Percentiles rank a stretch among this genome's conserved stretches.
phyloP scores from a whole-genome alignment of 495 filamentous ascomycete species.

The Filosporella fistucella region DNA sequence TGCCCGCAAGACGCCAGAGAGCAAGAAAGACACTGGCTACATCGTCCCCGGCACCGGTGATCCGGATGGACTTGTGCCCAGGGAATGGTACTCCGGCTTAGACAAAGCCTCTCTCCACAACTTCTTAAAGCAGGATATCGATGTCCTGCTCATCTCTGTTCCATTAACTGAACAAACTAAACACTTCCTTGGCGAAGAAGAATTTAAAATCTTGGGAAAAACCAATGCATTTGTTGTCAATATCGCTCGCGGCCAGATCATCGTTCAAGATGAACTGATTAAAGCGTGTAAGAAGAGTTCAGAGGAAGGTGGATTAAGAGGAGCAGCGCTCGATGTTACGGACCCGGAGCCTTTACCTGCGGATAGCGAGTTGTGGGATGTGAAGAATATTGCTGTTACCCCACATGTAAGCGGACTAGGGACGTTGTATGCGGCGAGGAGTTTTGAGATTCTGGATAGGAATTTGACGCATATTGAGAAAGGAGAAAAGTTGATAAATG shows the following conservation, averaged over 20 bases:
- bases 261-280: constrained; percentile 67
- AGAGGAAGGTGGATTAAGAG: constrained; percentile 48
- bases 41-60: constrained; percentile 76
- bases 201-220: constrained; percentile 60
- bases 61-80: constrained; percentile 64
- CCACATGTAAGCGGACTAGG: constrained; percentile 72
- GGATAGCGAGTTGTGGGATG: constrained; percentile 67
- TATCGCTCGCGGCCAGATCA: constrained; percentile 66
- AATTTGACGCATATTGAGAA: constrained; percentile 57
- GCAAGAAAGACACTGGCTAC: constrained; percentile 59
- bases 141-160: constrained; percentile 69
- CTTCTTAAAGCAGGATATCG: constrained; percentile 67
- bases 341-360: constrained; percentile 78
- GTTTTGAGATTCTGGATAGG: constrained; percentile 52
- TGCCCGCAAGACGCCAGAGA: constrained; percentile 47
- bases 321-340: constrained; percentile 79
- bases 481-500: constrained; percentile 63
- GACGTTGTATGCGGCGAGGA: constrained; percentile 51
- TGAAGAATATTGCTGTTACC: constrained; percentile 69
- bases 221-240: constrained; percentile 64
- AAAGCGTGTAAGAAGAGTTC: constrained; percentile 45
- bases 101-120: constrained; percentile 53
- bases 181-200: constrained; percentile 55
- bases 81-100: constrained; percentile 67
- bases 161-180: constrained; percentile 67